Evolutionary conservation across 2,329 filamentous ascomycete species (phyloP), one percentile per base, ranked within the genome.

Genomic region (Mycosphaerella sp.): DNA sequence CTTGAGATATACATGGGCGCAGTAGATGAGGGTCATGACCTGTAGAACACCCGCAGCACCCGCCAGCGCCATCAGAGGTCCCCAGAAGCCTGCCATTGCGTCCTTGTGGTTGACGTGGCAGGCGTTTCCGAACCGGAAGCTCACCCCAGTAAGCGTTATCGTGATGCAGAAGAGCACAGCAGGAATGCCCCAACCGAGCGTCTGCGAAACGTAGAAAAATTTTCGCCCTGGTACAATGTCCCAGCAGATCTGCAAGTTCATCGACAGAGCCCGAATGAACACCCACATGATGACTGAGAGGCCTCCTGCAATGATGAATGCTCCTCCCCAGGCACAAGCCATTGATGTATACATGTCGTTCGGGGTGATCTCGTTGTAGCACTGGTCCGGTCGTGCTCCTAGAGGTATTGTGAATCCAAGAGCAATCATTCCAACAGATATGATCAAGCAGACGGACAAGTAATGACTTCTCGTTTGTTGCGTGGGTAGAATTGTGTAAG

Each of bases 181-280:
- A 2, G 91, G 89, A 44, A 97, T 79, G 14, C 86, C 87, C 87
- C 92, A 96, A 58, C 93, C 93, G 7, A 84, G 74, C 12, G 80
- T 78, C 66, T 95, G 84, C 2, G 92, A 84, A 60, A 82, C 80
- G 76, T 89, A 89, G 83, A 96, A 96, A 72, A 96, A 97, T 64
- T 80, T 87, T 43, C 84, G 81, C 39, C 93, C 93, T 3, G 95
- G 87, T 6, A 92, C 83, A 34, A 95, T 80, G 70, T 97, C 90
- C 93, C 93, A 98, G 76, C 91, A 96, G 60, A 98, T 96, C 49
- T 62, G 93, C 26, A 98, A 82, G 71, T 98, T 93, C 64, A 98
- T 85, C 4, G 90, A 95, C 34, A 97, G 74, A 0, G 92, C 87
- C 59, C 93, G 84, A 56, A 96, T 79, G 69, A 96, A 95, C 59